Percentiles rank a stretch among this genome's conserved stretches.
Conservation (phyloP, 345 rosid genomes). For the Lagerstroemia speciosa region DNA sequence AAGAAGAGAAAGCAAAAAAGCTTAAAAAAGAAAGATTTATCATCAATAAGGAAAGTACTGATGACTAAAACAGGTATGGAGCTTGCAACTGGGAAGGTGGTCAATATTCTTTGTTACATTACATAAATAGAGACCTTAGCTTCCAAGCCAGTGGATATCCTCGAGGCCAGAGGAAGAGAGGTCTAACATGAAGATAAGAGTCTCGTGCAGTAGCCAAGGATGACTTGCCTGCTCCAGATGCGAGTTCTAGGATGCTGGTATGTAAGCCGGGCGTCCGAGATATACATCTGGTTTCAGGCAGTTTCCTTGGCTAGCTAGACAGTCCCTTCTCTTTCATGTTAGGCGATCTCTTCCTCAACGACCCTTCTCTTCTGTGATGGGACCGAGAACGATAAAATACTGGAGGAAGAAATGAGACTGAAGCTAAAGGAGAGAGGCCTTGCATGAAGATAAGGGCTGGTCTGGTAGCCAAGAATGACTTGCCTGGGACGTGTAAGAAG, state of each 20-base stretch:
- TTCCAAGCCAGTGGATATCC: not conserved
- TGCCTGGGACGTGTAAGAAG: constrained; percentile 16
- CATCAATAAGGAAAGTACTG: not conserved
- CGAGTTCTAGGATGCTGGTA: not conserved
- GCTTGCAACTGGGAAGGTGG: not conserved
- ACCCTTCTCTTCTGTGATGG: not conserved
- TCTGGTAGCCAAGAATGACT: constrained; percentile 33
- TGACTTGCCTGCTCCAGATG: constrained; percentile 40
- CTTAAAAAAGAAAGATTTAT: not conserved
- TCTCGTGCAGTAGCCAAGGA: constrained; percentile 41
- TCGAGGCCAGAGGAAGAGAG: constrained; percentile 15
- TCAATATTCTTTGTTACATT: not conserved
- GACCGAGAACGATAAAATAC: not conserved
- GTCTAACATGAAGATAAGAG: constrained; percentile 34
- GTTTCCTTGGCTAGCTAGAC: constrained; percentile 34
- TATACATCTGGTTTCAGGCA: constrained; percentile 18
- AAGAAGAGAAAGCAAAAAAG: not conserved
- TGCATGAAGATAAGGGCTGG: constrained; percentile 26
- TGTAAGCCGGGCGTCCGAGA: not conserved
- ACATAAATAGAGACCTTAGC: constrained; percentile 6
- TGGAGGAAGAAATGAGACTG: not conserved
- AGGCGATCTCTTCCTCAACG: constrained; percentile 14
- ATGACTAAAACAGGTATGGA: constrained; percentile 2
- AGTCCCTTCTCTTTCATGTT: constrained; percentile 26
- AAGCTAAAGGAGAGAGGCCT: constrained; percentile 17